phyloP scores from a whole-genome alignment of 2,329 filamentous ascomycete genomes.

The Colletotrichum limetticola region DNA sequence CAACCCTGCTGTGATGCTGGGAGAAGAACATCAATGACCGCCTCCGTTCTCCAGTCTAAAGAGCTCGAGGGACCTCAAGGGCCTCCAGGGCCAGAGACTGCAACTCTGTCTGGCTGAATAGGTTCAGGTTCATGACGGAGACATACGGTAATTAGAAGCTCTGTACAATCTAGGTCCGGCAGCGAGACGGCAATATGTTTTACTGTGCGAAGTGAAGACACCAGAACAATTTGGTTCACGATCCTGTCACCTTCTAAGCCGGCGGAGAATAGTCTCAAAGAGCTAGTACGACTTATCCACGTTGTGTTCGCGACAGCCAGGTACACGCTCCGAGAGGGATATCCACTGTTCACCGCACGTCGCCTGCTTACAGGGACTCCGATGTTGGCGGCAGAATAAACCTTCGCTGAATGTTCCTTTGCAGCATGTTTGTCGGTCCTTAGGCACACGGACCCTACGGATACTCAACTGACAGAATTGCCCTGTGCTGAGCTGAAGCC shows the following conservation, averaged over 20 bases:
- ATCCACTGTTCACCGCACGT: constrained; percentile 33
- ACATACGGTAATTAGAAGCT: constrained; percentile 16
- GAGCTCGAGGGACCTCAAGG: constrained; percentile 5
- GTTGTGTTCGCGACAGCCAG: constrained; percentile 10
- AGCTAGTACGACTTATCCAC: constrained; percentile 21
- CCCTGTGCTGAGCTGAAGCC: constrained; percentile 18
- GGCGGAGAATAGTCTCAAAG: constrained; percentile 21
- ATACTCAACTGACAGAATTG: constrained; percentile 9
- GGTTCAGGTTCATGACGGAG: constrained; percentile 13
- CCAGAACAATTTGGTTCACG: constrained; percentile 17
- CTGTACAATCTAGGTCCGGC: constrained; percentile 7
- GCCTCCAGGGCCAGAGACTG: constrained; percentile 22
- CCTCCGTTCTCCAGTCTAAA: background rate
- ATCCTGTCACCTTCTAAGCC: constrained; percentile 8
- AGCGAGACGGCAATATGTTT: constrained; percentile 2
- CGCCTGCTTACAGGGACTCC: constrained; percentile 33
- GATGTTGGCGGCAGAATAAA: constrained; percentile 23
- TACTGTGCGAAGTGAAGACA: background rate
- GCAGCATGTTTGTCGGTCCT: constrained; percentile 2
- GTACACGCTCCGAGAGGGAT: constrained; percentile 12
- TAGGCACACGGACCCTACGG: constrained; percentile 12
- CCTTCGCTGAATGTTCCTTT: background rate
- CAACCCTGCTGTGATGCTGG: constrained; percentile 9
- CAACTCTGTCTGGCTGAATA: constrained; percentile 8
- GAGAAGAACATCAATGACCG: constrained; percentile 3